Evolutionary conservation across 2,329 filamentous ascomycete species (phyloP).

Genomic region (Neofusicoccum ribis): DNA sequence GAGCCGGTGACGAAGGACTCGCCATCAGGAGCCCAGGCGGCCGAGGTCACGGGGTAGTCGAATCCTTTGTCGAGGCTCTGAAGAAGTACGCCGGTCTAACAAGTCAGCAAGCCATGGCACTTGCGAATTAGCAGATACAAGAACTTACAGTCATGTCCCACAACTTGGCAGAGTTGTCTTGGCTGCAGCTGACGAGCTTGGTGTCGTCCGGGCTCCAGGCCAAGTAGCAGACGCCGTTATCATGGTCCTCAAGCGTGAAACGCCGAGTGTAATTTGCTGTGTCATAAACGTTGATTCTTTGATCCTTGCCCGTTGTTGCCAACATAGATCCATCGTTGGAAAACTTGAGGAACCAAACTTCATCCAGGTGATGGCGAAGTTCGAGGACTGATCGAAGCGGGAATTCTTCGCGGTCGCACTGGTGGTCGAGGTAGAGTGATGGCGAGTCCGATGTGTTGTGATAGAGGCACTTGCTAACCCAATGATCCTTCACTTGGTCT

Average conservation of each 20-base stretch:
- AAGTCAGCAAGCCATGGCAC: too few relatives aligned
- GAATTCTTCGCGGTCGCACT: constrained; percentile 77
- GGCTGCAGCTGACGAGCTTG: constrained; percentile 80
- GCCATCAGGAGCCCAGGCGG: constrained; percentile 83
- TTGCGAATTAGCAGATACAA: too few relatives aligned
- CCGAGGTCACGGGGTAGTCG: constrained; percentile 81
- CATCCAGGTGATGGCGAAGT: constrained; percentile 71
- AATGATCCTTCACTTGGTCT: constrained; percentile 77
- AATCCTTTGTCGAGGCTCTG: constrained; percentile 63
- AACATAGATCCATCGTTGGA: constrained; percentile 82
- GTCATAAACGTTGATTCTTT: constrained; percentile 78
- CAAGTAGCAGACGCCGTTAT: constrained; percentile 75
- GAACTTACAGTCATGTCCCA: constrained; percentile 60
- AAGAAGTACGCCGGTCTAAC: constrained; percentile 53
- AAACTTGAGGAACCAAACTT: constrained; percentile 91
- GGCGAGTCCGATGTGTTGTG: constrained; percentile 79
- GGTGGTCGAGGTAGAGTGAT: constrained; percentile 86
- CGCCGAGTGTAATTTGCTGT: constrained; percentile 67
- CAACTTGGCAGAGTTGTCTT: constrained; percentile 68
- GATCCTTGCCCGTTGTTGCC: constrained; percentile 78
- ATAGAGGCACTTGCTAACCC: constrained; percentile 82
- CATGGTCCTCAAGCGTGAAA: constrained; percentile 65
- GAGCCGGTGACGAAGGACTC: constrained; percentile 71
- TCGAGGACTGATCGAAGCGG: constrained; percentile 71
- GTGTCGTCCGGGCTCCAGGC: constrained; percentile 91